A percentile compares a stretch with the other conserved stretches of the same genome.
Evolutionary conservation across 805 yeast species (phyloP).

Genomic region (Kuraishia borneana): DNA sequence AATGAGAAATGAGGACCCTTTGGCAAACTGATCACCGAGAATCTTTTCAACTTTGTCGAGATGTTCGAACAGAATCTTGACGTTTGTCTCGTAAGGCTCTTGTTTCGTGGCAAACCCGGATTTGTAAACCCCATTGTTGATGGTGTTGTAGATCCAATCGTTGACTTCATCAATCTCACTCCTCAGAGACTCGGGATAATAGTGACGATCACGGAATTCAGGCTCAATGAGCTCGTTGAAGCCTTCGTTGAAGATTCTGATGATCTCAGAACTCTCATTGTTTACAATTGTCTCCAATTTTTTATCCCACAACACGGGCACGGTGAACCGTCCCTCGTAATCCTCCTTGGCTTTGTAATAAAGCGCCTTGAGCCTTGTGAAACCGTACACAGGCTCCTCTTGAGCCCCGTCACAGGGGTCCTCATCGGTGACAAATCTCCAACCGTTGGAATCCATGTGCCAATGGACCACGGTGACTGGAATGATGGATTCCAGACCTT

Average conservation of each 20-base stretch:
- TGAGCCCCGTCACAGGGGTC: slow-evolving; percentile 37
- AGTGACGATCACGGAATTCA: slow-evolving; percentile 38
- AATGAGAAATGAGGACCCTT: slow-evolving; percentile 29
- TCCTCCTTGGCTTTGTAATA: slow-evolving; percentile 68
- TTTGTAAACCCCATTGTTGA: slow-evolving; percentile 91
- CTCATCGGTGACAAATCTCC: slow-evolving; percentile 59
- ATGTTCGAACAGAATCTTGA: slow-evolving; percentile 47
- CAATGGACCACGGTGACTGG: slow-evolving; percentile 80
- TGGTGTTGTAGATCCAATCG: slow-evolving; percentile 70
- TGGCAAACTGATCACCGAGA: slow-evolving; percentile 31
- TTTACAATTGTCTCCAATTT: slow-evolving; percentile 75
- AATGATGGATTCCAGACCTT: slow-evolving; percentile 57
- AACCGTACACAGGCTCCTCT: slow-evolving; percentile 50
- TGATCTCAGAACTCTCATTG: slow-evolving; percentile 85
- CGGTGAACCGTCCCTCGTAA: slow-evolving; percentile 78
- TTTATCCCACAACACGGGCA: slow-evolving; percentile 89
- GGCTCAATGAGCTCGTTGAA: slow-evolving; percentile 48
- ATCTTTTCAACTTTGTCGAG: slow-evolving; percentile 62
- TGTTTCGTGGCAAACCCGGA: slow-evolving; percentile 82
- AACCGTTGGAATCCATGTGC: slow-evolving; percentile 79
- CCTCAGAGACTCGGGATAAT: slow-evolving; percentile 48
- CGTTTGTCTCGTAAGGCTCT: slow-evolving; percentile 68
- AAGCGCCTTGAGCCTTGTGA: slow-evolving; percentile 51
- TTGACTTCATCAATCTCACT: slow-evolving; percentile 65
- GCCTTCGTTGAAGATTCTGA: slow-evolving; percentile 71